These are phyloP conservation scores for Nidula microcarpa DNA, from an alignment of 768 basidiomycete species.

Conservation along the genomic window DNA sequence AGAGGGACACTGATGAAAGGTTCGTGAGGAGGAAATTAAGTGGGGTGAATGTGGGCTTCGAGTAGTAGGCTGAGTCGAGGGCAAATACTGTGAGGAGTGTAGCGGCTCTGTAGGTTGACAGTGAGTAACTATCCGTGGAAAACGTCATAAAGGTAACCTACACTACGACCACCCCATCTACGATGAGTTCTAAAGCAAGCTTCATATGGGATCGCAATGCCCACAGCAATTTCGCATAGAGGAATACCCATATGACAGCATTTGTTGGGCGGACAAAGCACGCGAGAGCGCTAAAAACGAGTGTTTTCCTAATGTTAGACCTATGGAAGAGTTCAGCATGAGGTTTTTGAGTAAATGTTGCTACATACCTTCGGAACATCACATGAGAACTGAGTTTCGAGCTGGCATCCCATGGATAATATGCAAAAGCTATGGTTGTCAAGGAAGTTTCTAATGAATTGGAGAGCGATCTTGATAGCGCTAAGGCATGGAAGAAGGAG, in stretches of 20 bases:
- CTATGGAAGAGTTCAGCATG: conserved; percentile 16
- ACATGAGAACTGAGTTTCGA: conserved; percentile 29
- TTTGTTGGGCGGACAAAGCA: conserved; percentile 89
- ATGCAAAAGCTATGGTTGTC: conserved; percentile 69
- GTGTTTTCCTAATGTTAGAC: conserved; percentile 26
- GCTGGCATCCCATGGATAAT: conserved; percentile 70
- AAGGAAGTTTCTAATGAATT: conserved; percentile 92
- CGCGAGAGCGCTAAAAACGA: conserved; percentile 69
- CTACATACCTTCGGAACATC: conserved; percentile 34
- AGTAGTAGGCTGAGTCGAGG: conserved; percentile 74
- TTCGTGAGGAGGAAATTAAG: conserved; percentile 84
- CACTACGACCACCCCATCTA: conserved; percentile 42
- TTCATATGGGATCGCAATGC: conserved; percentile 32
- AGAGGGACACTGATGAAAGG: conserved; percentile 80
- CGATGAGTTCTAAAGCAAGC: conserved; percentile 26
- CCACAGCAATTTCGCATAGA: conserved; percentile 60
- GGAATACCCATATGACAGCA: conserved; percentile 78
- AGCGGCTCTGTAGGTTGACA: conserved; percentile 13
- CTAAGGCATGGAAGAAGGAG: conserved; percentile 84
- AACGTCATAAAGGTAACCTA: conserved; percentile 21
- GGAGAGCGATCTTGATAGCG: conserved; percentile 84
- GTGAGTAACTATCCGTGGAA: not conserved
- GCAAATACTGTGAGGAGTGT: conserved; percentile 27
- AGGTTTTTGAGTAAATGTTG: not conserved
- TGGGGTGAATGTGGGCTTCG: conserved; percentile 64